A percentile compares a stretch with the other conserved stretches of the same genome.
These are phyloP conservation scores for Magnolia changhungtana DNA, from an alignment of 164 flowering plant species.

Conservation along the genomic window DNA sequence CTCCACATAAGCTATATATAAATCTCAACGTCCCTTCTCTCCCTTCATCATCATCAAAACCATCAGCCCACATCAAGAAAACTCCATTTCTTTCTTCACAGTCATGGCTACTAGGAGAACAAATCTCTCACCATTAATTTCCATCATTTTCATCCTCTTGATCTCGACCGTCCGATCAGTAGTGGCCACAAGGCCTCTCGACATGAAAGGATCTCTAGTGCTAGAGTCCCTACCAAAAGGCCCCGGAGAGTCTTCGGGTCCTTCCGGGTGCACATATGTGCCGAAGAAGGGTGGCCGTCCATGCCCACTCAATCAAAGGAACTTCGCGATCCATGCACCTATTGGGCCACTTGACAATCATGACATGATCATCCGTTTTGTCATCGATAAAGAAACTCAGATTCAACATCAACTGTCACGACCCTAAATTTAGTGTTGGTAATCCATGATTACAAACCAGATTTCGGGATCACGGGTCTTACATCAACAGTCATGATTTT, in stretches of 20 bases:
- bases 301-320: background rate
- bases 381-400: background rate
- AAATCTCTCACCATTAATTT: background rate
- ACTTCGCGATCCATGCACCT: background rate
- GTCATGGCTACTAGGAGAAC: background rate
- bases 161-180: background rate
- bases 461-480: no score
- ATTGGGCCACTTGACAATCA: background rate
- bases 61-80: no score
- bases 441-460: no score
- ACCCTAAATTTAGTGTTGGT: no score
- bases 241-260: background rate
- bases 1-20: no score
- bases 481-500: background rate
- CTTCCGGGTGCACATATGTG: background rate
- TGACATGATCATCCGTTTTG: background rate
- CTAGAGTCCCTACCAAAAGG: constrained; percentile 3
- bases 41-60: no score
- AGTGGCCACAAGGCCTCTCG: background rate
- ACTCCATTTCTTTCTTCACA: background rate
- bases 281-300: background rate
- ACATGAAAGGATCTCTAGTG: background rate
- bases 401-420: background rate
- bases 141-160: background rate
- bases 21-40: no score